Base-by-base conservation (phyloP, 331 rosid genomes). In the Arachis monticola region DNA sequence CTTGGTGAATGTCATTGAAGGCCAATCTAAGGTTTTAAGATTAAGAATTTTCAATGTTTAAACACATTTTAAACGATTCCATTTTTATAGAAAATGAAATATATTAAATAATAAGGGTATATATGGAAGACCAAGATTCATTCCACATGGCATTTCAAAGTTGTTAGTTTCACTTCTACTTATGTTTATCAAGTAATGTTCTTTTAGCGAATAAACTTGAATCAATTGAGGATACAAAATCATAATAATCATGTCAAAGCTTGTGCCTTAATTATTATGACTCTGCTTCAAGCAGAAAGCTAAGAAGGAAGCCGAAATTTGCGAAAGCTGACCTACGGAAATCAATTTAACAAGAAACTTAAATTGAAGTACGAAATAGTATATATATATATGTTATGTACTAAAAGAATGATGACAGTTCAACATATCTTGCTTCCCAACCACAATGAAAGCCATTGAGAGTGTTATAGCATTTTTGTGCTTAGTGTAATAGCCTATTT, bases 1-100 rank as follows among this genome's bases (percentile, higher is more conserved):
- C 52, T 72, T 63, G 64, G 32, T 47, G 30, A 73, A 61, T 35
- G 51, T 52, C 35, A 62, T 63, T 73, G 13, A 79, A 7, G 79
- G 61, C 8, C 63, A 75, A 44, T 55, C 47, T 41, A 69, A 47
- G 45, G 47, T 44, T 65, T 59, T 68, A 61, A 60, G 41, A 14
- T 38, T 53, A 10, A 4, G 62, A 66, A 74, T 10, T 56, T 74
- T 59, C 48, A 7, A 60, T 51, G 62, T 31, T 52, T 52, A 12
- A 51, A 27, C 42, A 44, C 12, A 79, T 59, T 67, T 55, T 14
- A 44, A 53, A 50, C 3, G 7, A 50, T 50, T 50, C 12, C 56
- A 10, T 50, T 50, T 50, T 17, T 17, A 17, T 17, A 17, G 22
- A 17, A 17, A 17, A 17, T 17, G 22, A 17, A 17, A 17, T 17